Evolutionary conservation across 768 basidiomycete species (phyloP), one percentile per base, ranked within the genome.

Genomic region (Panus rudis): DNA sequence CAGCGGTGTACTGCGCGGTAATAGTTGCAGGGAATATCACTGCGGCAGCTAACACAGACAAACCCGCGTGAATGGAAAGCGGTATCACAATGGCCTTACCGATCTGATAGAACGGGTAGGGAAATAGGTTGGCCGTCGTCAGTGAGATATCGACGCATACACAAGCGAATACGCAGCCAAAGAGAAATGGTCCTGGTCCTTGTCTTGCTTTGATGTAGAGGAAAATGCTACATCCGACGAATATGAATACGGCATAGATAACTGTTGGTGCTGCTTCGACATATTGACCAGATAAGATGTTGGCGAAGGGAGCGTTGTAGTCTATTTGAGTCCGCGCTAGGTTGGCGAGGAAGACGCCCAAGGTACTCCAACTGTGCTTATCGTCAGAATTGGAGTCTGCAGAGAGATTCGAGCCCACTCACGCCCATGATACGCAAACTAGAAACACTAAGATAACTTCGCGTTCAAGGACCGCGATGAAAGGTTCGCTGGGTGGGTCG

Each of bases 401-500:
- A 31, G 21, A 4, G 4, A 4, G 8, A 25, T 0, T 14, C 4
- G 31, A 43, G 24, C 13, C 14, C n/a, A 71, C 78, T 57, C 49
- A 81, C 81, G 73, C 82, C 81, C 81, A 86, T 21, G 69, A 67
- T 7, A 67, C 16, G 2, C 64, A 49, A 0, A 71, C 71, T 35
- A 79, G 76, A 1, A 67, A 16, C 4, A 84, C 46, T 26, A 80
- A 73, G 5, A 74, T 63, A 7, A 74, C 33, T 53, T 86, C 82
- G 2, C 81, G 76, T 53, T 86, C 84, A 12, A 84, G 54, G 3
- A 81, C 79, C 4, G 71, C 66, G n/a, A 82, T 63, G 52, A 86
- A 84, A 1, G 82, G 79, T 42, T 83, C 83, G 17, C 55, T 64
- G 1, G 85, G 83, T 1, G 85, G 80, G 3, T 80, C 81, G 3